These are phyloP conservation scores for Dysphania ambrosioides DNA, from an alignment of 148 eudicot species.

Conservation along the genomic window DNA sequence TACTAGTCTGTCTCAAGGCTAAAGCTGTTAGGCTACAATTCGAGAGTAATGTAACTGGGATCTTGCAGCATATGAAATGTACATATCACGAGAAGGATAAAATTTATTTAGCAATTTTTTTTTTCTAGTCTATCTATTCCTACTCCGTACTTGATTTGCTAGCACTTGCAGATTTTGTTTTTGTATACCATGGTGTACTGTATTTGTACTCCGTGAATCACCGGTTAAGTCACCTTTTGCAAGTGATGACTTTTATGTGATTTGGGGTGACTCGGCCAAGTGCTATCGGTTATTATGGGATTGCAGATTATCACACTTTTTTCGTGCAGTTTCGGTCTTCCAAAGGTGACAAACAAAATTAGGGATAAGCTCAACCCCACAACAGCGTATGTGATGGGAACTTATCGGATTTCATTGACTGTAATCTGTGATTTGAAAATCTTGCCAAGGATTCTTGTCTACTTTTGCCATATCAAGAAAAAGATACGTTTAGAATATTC, in stretches of 20 bases:
- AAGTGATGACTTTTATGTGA: neutral
- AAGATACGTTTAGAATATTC: conserved; percentile 13
- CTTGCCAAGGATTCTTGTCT: neutral
- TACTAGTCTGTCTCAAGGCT: conserved; percentile 29
- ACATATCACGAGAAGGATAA: conserved; percentile 29
- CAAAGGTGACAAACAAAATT: neutral
- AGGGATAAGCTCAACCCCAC: neutral
- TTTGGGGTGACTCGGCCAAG: neutral
- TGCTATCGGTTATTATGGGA: neutral
- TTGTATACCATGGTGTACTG: too few relatives aligned
- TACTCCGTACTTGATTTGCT: neutral
- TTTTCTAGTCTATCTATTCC: neutral
- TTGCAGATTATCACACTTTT: neutral
- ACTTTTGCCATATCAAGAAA: conserved; percentile 5
- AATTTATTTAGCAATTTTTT: conserved; percentile 12
- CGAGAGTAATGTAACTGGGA: conserved; percentile 30
- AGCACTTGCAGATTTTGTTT: neutral
- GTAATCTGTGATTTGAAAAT: conserved; percentile 15
- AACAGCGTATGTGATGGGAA: neutral
- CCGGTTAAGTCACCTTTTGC: neutral
- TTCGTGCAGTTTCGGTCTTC: neutral
- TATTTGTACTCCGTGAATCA: too few relatives aligned
- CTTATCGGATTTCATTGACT: neutral
- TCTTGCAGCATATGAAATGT: conserved; percentile 34
- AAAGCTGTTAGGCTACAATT: conserved; percentile 26